Conservation (phyloP, 345 rosid species). For the Bruguiera sexangula region DNA sequence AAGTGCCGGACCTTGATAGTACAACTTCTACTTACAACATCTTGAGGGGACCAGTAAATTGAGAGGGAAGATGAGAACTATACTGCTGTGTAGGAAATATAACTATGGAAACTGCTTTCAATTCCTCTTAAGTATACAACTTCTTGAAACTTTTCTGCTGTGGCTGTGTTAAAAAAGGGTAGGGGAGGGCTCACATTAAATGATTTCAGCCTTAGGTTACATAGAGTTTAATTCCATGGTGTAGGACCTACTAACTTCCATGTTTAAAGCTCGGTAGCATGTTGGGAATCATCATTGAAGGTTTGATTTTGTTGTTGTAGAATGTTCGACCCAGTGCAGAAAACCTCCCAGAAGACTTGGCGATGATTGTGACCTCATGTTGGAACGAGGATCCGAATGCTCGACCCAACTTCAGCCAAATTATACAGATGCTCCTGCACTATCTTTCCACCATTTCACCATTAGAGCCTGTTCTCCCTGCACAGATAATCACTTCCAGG, state of each 20-base stretch:
- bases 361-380: slow-evolving; percentile 77
- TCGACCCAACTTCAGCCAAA: slow-evolving; percentile 77
- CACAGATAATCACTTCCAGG: slow-evolving; percentile 43
- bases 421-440: slow-evolving; percentile 75
- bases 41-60: too few relatives aligned
- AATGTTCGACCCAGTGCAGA: slow-evolving; percentile 87
- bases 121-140: too few relatives aligned
- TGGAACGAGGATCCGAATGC: slow-evolving; percentile 96
- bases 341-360: slow-evolving; percentile 71
- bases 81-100: too few relatives aligned
- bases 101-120: too few relatives aligned
- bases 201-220: too few relatives aligned
- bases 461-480: slow-evolving; percentile 51
- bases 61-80: too few relatives aligned
- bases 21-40: not conserved
- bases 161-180: too few relatives aligned
- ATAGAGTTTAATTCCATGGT: too few relatives aligned
- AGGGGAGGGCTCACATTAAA: too few relatives aligned
- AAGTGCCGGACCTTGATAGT: not conserved
- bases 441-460: slow-evolving; percentile 62
- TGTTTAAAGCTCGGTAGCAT: not conserved
- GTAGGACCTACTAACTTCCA: too few relatives aligned
- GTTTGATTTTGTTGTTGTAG: slow-evolving; percentile 32
- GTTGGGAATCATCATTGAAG: slow-evolving; percentile 1
- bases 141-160: too few relatives aligned